phyloP scores from a whole-genome alignment of 805 yeast species.

The Ogataea paraovalis region DNA sequence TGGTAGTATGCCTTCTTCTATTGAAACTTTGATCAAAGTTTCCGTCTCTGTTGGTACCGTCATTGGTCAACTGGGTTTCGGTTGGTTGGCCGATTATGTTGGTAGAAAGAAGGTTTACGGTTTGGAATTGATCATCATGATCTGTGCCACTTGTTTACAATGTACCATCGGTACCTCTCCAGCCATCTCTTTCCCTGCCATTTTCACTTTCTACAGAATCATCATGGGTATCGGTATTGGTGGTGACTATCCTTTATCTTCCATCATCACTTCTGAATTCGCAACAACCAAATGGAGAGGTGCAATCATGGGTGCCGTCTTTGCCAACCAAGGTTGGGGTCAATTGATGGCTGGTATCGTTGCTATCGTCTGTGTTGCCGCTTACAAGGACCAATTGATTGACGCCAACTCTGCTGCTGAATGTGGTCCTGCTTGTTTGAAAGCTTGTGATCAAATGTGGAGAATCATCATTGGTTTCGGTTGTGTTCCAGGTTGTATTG shows the following conservation, averaged over 20 bases:
- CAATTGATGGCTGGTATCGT: constrained; percentile 85
- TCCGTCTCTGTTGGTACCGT: constrained; percentile 94
- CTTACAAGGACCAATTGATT: constrained; percentile 60
- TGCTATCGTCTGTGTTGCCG: constrained; percentile 71
- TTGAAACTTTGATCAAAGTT: constrained; percentile 73
- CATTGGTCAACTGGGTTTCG: constrained; percentile 84
- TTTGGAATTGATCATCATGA: constrained; percentile 79
- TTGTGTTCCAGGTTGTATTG: constrained; percentile 80
- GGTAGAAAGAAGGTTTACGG: constrained; percentile 92
- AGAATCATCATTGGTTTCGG: constrained; percentile 87
- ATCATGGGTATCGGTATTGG: constrained; percentile 95
- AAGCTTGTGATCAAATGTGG: constrained; percentile 93
- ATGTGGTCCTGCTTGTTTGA: constrained; percentile 65
- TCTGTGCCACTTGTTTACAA: constrained; percentile 73
- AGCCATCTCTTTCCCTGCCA: constrained; percentile 69
- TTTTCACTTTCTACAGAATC: constrained; percentile 74
- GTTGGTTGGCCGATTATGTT: constrained; percentile 71
- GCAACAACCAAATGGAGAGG: constrained; percentile 97
- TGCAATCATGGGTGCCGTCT: constrained; percentile 94
- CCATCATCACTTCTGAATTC: constrained; percentile 90
- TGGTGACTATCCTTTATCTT: constrained; percentile 93
- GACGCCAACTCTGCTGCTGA: constrained; percentile 49
- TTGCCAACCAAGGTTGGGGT: constrained; percentile 97
- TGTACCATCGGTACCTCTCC: constrained; percentile 69
- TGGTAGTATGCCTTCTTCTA: constrained; percentile 58